Percentiles rank a stretch among this genome's conserved stretches.
phyloP scores from a whole-genome alignment of 352 stramenopile genomes.

The Phytophthora boehmeriae region DNA sequence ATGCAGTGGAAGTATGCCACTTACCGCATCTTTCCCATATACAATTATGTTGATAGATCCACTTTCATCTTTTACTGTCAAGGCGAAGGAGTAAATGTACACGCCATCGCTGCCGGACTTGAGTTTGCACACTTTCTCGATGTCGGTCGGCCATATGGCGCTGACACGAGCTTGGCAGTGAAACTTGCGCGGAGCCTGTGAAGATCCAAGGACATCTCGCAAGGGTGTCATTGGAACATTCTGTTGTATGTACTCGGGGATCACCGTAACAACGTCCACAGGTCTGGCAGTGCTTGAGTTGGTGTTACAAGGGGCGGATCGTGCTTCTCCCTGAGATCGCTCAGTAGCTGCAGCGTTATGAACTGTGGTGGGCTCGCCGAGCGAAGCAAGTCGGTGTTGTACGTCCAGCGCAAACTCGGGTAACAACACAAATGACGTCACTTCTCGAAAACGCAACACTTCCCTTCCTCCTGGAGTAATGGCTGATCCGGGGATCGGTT shows the following conservation, averaged over 20 bases:
- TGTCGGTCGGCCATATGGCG: constrained; percentile 51
- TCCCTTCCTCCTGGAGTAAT: constrained; percentile 9
- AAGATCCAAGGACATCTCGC: constrained; percentile 31
- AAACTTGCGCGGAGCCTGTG: constrained; percentile 62
- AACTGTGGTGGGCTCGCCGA: background rate
- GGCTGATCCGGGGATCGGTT: constrained; percentile 21
- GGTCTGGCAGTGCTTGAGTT: background rate
- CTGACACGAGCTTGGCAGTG: constrained; percentile 58
- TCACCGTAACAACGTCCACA: constrained; percentile 32
- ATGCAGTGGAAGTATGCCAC: constrained; percentile 6
- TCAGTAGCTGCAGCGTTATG: background rate
- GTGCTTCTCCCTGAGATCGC: background rate
- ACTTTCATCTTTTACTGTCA: constrained; percentile 55
- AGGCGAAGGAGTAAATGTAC: constrained; percentile 76
- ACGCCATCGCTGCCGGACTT: constrained; percentile 21
- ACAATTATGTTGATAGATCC: constrained; percentile 69
- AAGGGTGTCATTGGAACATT: constrained; percentile 55
- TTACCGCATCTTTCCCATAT: constrained; percentile 73
- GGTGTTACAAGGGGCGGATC: background rate
- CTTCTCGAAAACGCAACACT: constrained; percentile 69
- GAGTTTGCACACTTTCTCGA: constrained; percentile 59
- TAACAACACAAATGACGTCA: constrained; percentile 69
- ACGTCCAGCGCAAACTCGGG: constrained; percentile 55
- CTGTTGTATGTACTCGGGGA: constrained; percentile 52
- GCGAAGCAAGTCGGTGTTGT: constrained; percentile 33